Conservation (phyloP, 1,139 yeast species). For the Yamadazyma jaroonii region DNA sequence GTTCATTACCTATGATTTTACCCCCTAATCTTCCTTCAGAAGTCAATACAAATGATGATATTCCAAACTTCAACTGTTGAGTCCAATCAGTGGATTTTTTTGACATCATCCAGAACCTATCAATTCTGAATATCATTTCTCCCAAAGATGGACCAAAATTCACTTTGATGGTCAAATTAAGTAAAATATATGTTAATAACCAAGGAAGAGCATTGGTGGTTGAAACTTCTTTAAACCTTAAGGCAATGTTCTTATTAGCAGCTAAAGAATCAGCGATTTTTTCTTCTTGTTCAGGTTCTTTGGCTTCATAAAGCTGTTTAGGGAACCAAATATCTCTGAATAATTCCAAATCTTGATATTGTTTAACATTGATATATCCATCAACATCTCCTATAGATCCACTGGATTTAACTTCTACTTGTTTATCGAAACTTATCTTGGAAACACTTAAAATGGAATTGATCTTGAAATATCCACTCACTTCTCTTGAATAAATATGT, state of each 20-base stretch:
- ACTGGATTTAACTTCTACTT: constrained; percentile 44
- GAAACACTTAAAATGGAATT: constrained; percentile 45
- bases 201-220: constrained; percentile 72
- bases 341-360: constrained; percentile 78
- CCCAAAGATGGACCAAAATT: constrained; percentile 89
- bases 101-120: constrained; percentile 67
- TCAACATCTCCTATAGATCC: constrained; percentile 56
- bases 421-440: constrained; percentile 36
- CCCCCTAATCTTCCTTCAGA: constrained; percentile 86
- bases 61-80: constrained; percentile 63
- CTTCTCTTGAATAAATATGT: constrained; percentile 86
- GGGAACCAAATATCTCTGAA: constrained; percentile 88
- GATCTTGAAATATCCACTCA: constrained; percentile 72
- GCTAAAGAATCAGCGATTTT: constrained; percentile 21
- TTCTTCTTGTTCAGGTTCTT: background rate
- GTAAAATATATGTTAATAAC: constrained; percentile 59
- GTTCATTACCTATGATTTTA: constrained; percentile 43
- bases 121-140: constrained; percentile 49
- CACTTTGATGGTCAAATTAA: constrained; percentile 52
- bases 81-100: constrained; percentile 70
- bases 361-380: constrained; percentile 73
- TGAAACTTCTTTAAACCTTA: constrained; percentile 58
- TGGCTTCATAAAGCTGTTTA: background rate
- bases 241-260: constrained; percentile 42
- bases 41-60: constrained; percentile 49